Base-by-base conservation (phyloP, 768 basidiomycete genomes). In the Hericium erinaceus region DNA sequence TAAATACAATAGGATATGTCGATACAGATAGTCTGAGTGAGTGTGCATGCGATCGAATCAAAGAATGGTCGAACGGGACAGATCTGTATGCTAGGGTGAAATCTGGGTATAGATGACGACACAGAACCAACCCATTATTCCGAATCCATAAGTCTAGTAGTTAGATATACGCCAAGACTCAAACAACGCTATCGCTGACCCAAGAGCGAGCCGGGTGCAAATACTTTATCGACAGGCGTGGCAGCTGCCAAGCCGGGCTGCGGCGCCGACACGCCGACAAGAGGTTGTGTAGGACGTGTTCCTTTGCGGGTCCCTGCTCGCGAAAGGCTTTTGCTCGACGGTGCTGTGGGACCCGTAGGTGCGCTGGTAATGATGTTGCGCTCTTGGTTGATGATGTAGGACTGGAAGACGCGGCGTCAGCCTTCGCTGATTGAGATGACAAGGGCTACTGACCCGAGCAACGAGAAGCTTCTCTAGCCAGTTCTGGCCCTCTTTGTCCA, bases 401-500 rank as follows among this genome's bases (percentile, higher is more conserved):
- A 92, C 89, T 92, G 53, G 59, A 18, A 54, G 8, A 39, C 15
- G 52, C 10, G 1, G 50, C 33, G 4, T 39, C 38, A 60, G 37
- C 9, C 13, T 8, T 26, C 4, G 49, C 40, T 20, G 57, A 13
- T 39, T 20, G 37, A 11, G 40, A 33, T 50, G 16, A 60, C 13
- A 28, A 16, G 39, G 38, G 50, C 37, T 20, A 75, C 89, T 67
- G 69, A 93, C 92, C 54, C 92, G 82, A 55, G 92, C 91, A 56
- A 94, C 72, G 16, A 92, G 77, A 48, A 94, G 83, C 64, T 75
- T 82, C 71, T 92, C 83, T 68, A 92, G 74, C 92, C 92, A 95
- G 39, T 74, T 72, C 60, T 80, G 77, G 40, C 89, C 89, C 51
- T 92, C 89, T 40, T 75, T 79, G 64, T 84, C 81, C 46, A 83